These are phyloP conservation scores for Kodamaea suecica DNA, from an alignment of 1,139 yeast genomes.

Conservation along the genomic window DNA sequence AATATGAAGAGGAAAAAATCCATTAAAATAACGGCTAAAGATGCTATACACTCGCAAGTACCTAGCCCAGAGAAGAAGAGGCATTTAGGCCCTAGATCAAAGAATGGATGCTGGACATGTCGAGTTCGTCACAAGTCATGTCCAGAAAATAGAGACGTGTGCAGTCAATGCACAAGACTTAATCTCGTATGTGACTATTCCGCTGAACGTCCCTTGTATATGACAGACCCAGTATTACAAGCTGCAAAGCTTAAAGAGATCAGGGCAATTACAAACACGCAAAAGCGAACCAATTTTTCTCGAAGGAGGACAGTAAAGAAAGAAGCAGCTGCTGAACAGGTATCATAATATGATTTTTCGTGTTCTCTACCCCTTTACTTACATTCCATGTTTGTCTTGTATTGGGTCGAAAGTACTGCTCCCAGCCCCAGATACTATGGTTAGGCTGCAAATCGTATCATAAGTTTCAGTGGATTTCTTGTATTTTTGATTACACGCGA, in stretches of 20 bases:
- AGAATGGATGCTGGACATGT: conserved; percentile 69
- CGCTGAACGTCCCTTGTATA: conserved; percentile 51
- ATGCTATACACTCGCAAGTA: too few species aligned
- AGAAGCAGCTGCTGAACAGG: neutral
- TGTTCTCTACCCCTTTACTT: too few species aligned
- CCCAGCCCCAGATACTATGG: neutral
- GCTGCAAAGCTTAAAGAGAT: conserved; percentile 49
- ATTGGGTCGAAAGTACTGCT: too few species aligned
- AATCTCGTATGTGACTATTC: conserved; percentile 54
- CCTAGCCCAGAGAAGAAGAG: conserved; percentile 10
- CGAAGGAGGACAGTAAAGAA: conserved; percentile 7
- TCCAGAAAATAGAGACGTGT: conserved; percentile 56
- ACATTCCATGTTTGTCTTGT: too few species aligned
- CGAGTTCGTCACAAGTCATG: conserved; percentile 64
- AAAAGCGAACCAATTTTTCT: conserved; percentile 22
- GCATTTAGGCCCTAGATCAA: conserved; percentile 39
- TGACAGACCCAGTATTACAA: conserved; percentile 40
- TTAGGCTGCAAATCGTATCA: too few species aligned
- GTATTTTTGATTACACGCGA: too few species aligned
- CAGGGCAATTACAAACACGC: conserved; percentile 33
- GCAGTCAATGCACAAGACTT: conserved; percentile 53
- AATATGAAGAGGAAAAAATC: too few species aligned
- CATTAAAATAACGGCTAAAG: too few species aligned
- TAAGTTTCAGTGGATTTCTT: too few species aligned
- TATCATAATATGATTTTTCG: too few species aligned